These are phyloP conservation scores for Coemansia sp. DNA, from an alignment of 192 early-diverging fungal species.

Conservation along the genomic window DNA sequence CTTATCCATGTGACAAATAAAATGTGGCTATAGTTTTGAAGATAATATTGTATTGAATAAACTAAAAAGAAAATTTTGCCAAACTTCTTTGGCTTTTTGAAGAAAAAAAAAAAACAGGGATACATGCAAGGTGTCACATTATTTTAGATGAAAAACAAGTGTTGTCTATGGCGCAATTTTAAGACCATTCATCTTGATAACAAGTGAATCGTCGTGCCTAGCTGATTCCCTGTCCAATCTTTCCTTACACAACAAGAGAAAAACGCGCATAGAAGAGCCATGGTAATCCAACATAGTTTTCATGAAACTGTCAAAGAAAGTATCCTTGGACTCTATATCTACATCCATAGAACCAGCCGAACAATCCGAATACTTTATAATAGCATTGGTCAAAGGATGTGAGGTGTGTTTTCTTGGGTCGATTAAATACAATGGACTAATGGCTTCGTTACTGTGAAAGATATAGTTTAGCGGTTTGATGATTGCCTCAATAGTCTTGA, in stretches of 20 bases:
- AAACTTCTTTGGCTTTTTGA: neutral
- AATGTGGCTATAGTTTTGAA: neutral
- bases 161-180: conserved; percentile 17
- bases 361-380: conserved; percentile 27
- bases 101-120: neutral
- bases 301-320: conserved; percentile 53
- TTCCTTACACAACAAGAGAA: conserved; percentile 33
- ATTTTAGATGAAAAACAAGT: neutral
- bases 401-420: neutral
- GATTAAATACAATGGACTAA: conserved; percentile 22
- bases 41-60: neutral
- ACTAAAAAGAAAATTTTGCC: too few species aligned
- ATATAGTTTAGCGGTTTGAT: conserved; percentile 43
- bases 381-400: conserved; percentile 34
- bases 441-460: conserved; percentile 19
- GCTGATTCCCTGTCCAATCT: conserved; percentile 1
- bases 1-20: neutral
- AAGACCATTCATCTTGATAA: conserved; percentile 30
- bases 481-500: conserved; percentile 41
- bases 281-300: conserved; percentile 41
- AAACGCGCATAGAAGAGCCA: conserved; percentile 33
- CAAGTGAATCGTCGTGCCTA: conserved; percentile 23
- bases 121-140: neutral
- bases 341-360: neutral
- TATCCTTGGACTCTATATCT: neutral